These are phyloP conservation scores for Oehlia diaphana DNA, from an alignment of 192 early-diverging fungal species.

Conservation along the genomic window DNA sequence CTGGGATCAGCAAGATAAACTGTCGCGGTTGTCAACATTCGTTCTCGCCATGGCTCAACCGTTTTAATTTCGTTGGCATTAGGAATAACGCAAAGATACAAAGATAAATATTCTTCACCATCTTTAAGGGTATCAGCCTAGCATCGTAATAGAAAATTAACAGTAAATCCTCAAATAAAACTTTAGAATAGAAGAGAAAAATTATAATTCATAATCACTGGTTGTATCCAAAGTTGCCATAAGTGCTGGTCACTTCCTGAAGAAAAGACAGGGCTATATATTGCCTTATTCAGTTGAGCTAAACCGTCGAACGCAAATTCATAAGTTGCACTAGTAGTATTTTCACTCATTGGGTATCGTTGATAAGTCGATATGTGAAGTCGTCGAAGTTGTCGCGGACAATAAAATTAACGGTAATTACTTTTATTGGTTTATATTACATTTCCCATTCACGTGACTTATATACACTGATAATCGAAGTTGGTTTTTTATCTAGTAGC, in stretches of 20 bases:
- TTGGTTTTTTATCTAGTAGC: too few relatives aligned
- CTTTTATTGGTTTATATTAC: too few relatives aligned
- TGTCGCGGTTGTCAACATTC: background rate
- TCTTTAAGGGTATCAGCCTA: conserved; percentile 1
- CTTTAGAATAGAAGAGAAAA: background rate
- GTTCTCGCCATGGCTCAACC: conserved; percentile 13
- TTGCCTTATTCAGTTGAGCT: conserved; percentile 5
- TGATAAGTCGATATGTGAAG: too few relatives aligned
- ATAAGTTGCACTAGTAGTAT: background rate
- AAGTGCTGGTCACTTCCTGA: conserved; percentile 17
- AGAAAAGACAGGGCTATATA: conserved; percentile 17
- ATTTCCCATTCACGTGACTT: too few relatives aligned
- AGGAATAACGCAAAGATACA: conserved; percentile 12
- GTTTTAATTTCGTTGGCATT: background rate
- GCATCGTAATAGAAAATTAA: background rate
- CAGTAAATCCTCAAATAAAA: background rate
- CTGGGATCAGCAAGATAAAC: background rate
- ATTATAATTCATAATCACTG: background rate
- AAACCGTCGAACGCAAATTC: background rate
- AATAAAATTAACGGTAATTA: too few relatives aligned
- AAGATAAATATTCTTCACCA: conserved; percentile 6
- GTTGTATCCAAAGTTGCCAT: conserved; percentile 18
- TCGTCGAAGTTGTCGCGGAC: too few relatives aligned
- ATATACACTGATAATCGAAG: too few relatives aligned
- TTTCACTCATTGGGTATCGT: background rate